These are phyloP conservation scores for Albugo candida DNA, from an alignment of 352 stramenopile species.

Conservation along the genomic window DNA sequence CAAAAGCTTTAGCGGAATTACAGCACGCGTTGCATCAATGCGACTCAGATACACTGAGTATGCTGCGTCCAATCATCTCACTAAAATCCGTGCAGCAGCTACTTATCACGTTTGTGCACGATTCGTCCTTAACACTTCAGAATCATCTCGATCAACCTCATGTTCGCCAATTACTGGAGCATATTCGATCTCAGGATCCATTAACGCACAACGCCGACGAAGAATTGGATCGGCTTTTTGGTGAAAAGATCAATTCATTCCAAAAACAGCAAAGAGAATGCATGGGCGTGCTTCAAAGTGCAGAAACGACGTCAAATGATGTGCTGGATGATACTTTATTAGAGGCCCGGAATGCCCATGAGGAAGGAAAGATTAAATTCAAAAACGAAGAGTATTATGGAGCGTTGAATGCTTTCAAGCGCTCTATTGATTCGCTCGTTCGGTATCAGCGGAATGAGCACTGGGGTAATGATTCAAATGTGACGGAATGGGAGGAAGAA, in stretches of 20 bases:
- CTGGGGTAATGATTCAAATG: slow-evolving; percentile 17
- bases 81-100: slow-evolving; percentile 44
- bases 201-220: slow-evolving; percentile 10
- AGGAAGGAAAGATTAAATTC: slow-evolving; percentile 51
- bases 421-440: slow-evolving; percentile 14
- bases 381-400: slow-evolving; percentile 32
- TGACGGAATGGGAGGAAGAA: slow-evolving; percentile 20
- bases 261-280: slow-evolving; percentile 12
- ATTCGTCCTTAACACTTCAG: slow-evolving; percentile 33
- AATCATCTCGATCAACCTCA: slow-evolving; percentile 60
- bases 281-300: background rate
- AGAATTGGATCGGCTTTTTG: slow-evolving; percentile 28
- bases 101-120: slow-evolving; percentile 42
- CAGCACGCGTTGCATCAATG: slow-evolving; percentile 16
- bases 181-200: slow-evolving; percentile 20
- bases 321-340: background rate
- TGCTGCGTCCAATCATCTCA: slow-evolving; percentile 35
- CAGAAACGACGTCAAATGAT: background rate
- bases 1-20: slow-evolving; percentile 12
- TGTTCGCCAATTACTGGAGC: slow-evolving; percentile 28
- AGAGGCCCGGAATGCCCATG: slow-evolving; percentile 11
- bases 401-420: slow-evolving; percentile 44
- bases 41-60: slow-evolving; percentile 28
- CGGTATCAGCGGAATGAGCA: slow-evolving; percentile 26
- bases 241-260: too few relatives aligned